phyloP scores from a whole-genome alignment of 2,329 filamentous ascomycete species.

The Dactylonectria macrodidyma region DNA sequence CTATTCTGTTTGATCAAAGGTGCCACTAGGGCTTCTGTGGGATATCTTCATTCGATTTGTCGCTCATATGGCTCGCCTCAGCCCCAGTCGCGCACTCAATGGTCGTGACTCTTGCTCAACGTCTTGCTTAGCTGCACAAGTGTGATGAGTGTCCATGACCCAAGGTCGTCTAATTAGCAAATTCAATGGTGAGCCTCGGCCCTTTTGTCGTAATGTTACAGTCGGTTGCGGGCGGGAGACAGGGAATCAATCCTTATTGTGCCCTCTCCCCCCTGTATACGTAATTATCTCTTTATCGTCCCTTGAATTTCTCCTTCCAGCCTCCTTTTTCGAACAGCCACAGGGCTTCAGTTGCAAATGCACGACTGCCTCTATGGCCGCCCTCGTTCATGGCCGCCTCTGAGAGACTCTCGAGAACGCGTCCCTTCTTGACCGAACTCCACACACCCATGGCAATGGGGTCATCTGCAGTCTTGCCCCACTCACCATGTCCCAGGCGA shows the following conservation, averaged over 20 bases:
- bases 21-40: background rate
- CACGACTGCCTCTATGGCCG: constrained; percentile 84
- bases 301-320: constrained; percentile 75
- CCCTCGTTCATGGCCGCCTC: constrained; percentile 80
- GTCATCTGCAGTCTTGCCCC: constrained; percentile 71
- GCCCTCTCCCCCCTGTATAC: background rate
- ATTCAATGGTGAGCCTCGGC: background rate
- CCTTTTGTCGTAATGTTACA: background rate
- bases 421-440: constrained; percentile 82
- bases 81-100: background rate
- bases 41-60: background rate
- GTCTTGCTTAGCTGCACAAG: background rate
- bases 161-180: background rate
- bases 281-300: constrained; percentile 57
- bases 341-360: constrained; percentile 89
- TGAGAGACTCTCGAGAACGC: constrained; percentile 82
- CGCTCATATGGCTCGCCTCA: background rate
- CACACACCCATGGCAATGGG: constrained; percentile 85
- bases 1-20: constrained; percentile 19
- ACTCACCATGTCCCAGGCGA: constrained; percentile 81
- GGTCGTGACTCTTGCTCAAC: background rate
- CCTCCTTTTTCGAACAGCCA: constrained; percentile 86
- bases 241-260: constrained; percentile 1
- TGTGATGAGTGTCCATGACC: background rate
- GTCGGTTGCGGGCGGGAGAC: background rate